These are phyloP conservation scores for Thielaviopsis ethacetica DNA, from an alignment of 2,329 filamentous ascomycete species.

Conservation along the genomic window DNA sequence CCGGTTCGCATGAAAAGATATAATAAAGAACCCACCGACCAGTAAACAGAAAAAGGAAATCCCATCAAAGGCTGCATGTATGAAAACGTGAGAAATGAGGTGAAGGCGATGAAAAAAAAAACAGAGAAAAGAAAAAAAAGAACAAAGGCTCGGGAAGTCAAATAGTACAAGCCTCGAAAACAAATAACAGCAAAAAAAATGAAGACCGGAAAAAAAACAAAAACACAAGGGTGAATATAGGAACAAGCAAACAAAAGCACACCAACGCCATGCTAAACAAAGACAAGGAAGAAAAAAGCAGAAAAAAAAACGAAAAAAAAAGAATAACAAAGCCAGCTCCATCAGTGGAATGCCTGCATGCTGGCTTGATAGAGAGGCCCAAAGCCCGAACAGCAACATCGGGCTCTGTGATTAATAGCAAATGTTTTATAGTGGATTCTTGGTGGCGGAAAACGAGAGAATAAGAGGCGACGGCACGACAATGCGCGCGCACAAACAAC, in stretches of 20 bases:
- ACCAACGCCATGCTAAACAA: conserved; percentile 11
- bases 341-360: background rate
- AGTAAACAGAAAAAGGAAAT: background rate
- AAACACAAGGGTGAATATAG: background rate
- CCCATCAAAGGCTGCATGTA: background rate
- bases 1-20: background rate
- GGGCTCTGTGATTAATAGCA: too few species aligned
- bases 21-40: background rate
- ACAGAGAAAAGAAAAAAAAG: background rate
- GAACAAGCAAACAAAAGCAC: background rate
- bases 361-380: background rate
- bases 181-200: background rate
- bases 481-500: background rate
- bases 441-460: background rate
- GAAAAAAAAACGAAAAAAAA: background rate
- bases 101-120: background rate
- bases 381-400: background rate
- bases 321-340: background rate
- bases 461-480: background rate
- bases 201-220: background rate
- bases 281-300: background rate
- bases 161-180: background rate
- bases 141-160: background rate
- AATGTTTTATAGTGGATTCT: background rate
- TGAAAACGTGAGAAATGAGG: background rate